A percentile compares a stretch with the other conserved stretches of the same genome.
Conservation (phyloP, 78 protist genomes). For the Tieghemostelium lacteum region DNA sequence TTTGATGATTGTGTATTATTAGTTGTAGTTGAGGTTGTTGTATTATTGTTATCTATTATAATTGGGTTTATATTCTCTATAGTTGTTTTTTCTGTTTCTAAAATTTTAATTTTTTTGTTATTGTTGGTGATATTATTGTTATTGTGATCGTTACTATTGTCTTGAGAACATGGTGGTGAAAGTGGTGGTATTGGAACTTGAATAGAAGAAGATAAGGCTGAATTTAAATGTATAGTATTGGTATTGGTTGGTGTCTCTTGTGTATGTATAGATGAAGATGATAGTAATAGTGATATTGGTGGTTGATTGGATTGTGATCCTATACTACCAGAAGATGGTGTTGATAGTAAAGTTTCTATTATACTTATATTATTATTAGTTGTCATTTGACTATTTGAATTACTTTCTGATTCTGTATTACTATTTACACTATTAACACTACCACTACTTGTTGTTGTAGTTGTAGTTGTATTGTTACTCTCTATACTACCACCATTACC, state of each 20-base stretch:
- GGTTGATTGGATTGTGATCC: not conserved
- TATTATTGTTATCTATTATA: not conserved
- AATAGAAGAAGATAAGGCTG: conserved; percentile 23
- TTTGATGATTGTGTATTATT: not conserved
- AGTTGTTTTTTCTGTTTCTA: not conserved
- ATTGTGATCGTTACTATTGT: not conserved
- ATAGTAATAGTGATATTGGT: conserved; percentile 1
- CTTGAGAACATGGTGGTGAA: not conserved
- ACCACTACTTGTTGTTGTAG: not conserved
- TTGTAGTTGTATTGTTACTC: not conserved
- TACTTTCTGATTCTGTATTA: not conserved
- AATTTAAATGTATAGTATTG: conserved; percentile 7
- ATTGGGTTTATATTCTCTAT: not conserved
- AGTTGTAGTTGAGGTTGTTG: not conserved
- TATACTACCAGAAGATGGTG: not conserved
- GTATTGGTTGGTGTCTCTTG: conserved; percentile 39
- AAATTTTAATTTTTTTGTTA: not conserved
- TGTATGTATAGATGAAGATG: conserved; percentile 14
- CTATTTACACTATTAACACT: not conserved
- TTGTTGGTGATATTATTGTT: too few relatives aligned
- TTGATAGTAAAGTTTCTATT: not conserved
- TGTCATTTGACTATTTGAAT: too few relatives aligned
- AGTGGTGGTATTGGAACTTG: conserved; percentile 34
- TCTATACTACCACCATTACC: not conserved
- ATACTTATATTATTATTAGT: not conserved